These are phyloP conservation scores for Erysimum cheiranthoides DNA, from an alignment of 345 rosid genomes.

Conservation along the genomic window DNA sequence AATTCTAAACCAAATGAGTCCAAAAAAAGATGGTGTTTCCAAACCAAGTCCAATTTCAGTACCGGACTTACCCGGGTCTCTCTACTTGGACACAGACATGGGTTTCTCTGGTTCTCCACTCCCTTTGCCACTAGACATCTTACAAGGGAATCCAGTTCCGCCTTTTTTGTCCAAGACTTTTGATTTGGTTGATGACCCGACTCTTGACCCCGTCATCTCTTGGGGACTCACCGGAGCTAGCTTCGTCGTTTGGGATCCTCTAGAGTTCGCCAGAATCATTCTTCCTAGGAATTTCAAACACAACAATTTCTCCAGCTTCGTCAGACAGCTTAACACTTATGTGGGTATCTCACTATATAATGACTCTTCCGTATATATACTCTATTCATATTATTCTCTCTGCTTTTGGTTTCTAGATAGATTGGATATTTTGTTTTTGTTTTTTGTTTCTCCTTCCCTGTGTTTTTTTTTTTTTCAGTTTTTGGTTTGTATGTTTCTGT, in stretches of 20 bases:
- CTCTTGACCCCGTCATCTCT: constrained; percentile 78
- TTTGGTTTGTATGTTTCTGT: constrained; percentile 16
- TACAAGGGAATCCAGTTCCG: constrained; percentile 71
- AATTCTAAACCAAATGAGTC: constrained; percentile 40
- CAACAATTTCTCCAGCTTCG: constrained; percentile 96
- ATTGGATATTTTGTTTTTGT: background rate
- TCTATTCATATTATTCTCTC: constrained; percentile 43
- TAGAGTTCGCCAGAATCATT: constrained; percentile 73
- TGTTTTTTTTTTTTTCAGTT: constrained; percentile 15
- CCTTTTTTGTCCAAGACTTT: constrained; percentile 86
- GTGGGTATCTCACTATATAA: constrained; percentile 66
- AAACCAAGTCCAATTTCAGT: constrained; percentile 44
- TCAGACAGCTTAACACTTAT: constrained; percentile 95
- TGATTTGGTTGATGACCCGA: constrained; percentile 82
- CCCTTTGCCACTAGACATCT: constrained; percentile 66
- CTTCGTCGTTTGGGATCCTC: constrained; percentile 92
- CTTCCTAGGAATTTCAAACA: constrained; percentile 96
- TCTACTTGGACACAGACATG: constrained; percentile 41
- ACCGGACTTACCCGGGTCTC: constrained; percentile 34
- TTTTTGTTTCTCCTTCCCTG: background rate
- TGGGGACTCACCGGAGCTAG: constrained; percentile 80
- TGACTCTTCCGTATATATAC: no score
- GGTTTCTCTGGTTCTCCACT: constrained; percentile 44
- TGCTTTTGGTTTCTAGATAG: constrained; percentile 37
- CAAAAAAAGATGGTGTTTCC: constrained; percentile 37